phyloP scores from a whole-genome alignment of 768 basidiomycete genomes.

The Boletus rufocinnamomeus region DNA sequence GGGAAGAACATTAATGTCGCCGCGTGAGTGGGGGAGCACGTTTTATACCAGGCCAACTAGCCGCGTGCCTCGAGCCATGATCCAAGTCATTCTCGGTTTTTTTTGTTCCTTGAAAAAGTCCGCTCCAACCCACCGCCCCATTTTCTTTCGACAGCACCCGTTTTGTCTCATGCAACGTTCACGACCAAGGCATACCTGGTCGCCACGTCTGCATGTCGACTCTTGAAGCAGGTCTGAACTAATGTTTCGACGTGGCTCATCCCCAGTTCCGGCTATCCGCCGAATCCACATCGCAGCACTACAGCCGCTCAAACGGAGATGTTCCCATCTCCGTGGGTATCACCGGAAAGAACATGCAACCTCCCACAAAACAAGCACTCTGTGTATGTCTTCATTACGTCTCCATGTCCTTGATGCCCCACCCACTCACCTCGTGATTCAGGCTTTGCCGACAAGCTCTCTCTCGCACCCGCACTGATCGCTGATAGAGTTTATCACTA shows the following conservation, averaged over 20 bases:
- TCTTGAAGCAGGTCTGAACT: not conserved
- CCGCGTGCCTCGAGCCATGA: too few species aligned
- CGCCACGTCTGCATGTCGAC: not conserved
- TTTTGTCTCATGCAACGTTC: not conserved
- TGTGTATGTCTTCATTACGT: not conserved
- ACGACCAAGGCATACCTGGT: not conserved
- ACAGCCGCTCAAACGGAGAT: not conserved
- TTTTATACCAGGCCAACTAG: not conserved
- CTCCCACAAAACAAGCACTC: not conserved
- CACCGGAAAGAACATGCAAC: not conserved
- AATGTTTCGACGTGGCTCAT: not conserved
- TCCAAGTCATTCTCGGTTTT: not conserved
- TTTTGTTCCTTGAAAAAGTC: not conserved
- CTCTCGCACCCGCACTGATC: constrained; percentile 2
- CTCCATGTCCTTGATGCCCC: not conserved
- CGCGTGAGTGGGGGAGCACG: not conserved
- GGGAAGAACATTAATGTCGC: not conserved
- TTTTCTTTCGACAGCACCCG: not conserved
- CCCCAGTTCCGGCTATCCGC: not conserved
- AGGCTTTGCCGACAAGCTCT: not conserved
- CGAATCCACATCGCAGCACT: constrained; percentile 1
- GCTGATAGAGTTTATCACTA: not conserved
- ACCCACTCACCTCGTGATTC: not conserved
- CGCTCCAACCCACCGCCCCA: not conserved
- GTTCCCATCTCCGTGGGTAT: not conserved